These are phyloP conservation scores for Trichophyton verrucosum DNA, from an alignment of 2,329 filamentous ascomycete species.

Conservation along the genomic window DNA sequence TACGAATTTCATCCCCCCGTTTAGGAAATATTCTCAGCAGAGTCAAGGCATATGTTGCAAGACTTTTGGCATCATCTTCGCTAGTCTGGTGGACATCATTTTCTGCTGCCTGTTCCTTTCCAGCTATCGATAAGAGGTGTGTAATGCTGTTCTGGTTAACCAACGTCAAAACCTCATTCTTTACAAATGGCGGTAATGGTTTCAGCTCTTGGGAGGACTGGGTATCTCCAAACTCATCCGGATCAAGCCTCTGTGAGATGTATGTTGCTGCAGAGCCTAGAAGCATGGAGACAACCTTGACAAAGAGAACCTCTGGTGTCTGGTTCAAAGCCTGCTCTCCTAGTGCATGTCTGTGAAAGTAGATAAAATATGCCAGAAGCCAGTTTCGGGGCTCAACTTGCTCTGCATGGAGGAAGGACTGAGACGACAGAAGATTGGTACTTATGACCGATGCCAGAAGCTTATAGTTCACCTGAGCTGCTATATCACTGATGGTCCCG, in stretches of 20 bases:
- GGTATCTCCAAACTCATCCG: slow-evolving; percentile 22
- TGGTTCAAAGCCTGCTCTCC: slow-evolving; percentile 26
- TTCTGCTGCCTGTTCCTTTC: slow-evolving; percentile 17
- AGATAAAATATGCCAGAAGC: slow-evolving; percentile 49
- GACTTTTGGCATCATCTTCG: slow-evolving; percentile 52
- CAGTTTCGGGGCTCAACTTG: slow-evolving; percentile 38
- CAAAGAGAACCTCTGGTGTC: slow-evolving; percentile 42
- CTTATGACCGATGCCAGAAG: slow-evolving; percentile 31
- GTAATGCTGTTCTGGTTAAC: slow-evolving; percentile 66
- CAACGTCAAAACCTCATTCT: slow-evolving; percentile 54
- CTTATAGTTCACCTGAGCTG: slow-evolving; percentile 41
- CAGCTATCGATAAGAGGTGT: slow-evolving; percentile 41
- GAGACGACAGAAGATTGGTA: slow-evolving; percentile 19
- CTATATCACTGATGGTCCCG: slow-evolving; percentile 31
- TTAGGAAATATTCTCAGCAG: slow-evolving; percentile 74
- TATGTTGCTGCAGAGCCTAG: slow-evolving; percentile 45
- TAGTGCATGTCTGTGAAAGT: slow-evolving; percentile 40
- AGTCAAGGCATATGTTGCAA: slow-evolving; percentile 78
- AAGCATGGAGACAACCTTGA: slow-evolving; percentile 43
- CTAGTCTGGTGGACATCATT: slow-evolving; percentile 11
- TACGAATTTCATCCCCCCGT: slow-evolving; percentile 75
- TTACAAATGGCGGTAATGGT: slow-evolving; percentile 44
- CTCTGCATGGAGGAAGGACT: slow-evolving; percentile 19
- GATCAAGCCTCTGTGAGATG: slow-evolving; percentile 41
- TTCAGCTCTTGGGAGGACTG: slow-evolving; percentile 19